Evolutionary conservation across 1,284 basidiomycete species (phyloP), one percentile per base, ranked within the genome.

Genomic region (Irpex rosettiformis): DNA sequence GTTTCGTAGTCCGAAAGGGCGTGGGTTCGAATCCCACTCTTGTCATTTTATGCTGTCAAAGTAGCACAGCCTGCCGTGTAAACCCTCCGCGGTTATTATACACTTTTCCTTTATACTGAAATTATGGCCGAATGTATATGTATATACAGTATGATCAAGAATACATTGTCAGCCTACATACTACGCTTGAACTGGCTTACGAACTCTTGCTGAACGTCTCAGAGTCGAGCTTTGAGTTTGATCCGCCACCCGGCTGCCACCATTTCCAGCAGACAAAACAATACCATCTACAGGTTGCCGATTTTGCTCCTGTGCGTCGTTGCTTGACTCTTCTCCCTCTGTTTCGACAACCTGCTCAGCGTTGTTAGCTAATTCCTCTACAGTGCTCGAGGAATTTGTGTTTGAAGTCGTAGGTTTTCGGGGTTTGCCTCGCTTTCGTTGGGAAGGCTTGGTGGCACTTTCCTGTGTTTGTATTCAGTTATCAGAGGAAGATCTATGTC

Each of bases 21-120:
- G 73, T 72, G 74, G 72, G 74, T 75, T 76, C 73, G 73, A 76
- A 75, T 75, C 73, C 73, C 73, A 71, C 73, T 74, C 69, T 72
- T 66, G 63, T 70, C 69, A 69, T n/a, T n/a, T n/a, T n/a, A n/a
- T n/a, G n/a, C n/a, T n/a, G n/a, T n/a, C n/a, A n/a, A n/a, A n/a
- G n/a, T n/a, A n/a, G n/a, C n/a, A n/a, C n/a, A n/a, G n/a, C n/a
- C n/a, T n/a, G n/a, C n/a, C n/a, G n/a, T n/a, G n/a, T n/a, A n/a
- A n/a, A n/a, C n/a, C n/a, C n/a, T n/a, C n/a, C n/a, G n/a, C n/a
- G n/a, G n/a, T n/a, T n/a, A n/a, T n/a, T n/a, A n/a, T n/a, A n/a
- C n/a, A n/a, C n/a, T n/a, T n/a, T n/a, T n/a, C n/a, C n/a, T n/a
- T n/a, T n/a, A n/a, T n/a, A n/a, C n/a, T 24, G 24, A 47, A 52